phyloP scores from a whole-genome alignment of 768 basidiomycete genomes.

The Lentinus brumalis region DNA sequence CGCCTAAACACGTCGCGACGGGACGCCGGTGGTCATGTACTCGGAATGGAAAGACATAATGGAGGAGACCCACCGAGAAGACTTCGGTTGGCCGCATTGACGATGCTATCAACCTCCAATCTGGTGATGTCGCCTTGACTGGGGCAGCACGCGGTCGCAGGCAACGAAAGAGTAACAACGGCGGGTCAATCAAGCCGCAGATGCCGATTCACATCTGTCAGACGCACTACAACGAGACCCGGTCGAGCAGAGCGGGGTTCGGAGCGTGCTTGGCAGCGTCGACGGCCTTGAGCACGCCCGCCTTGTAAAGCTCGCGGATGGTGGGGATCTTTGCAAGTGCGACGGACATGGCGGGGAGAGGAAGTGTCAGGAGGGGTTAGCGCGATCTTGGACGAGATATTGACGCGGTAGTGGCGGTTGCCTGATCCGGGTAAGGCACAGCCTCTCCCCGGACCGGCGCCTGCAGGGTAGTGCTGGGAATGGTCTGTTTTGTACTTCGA shows the following conservation, averaged over 20 bases:
- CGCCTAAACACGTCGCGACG: constrained; percentile 46
- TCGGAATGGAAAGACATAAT: not conserved
- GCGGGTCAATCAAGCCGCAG: not conserved
- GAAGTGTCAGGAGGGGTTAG: no score
- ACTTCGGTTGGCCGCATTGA: constrained; percentile 79
- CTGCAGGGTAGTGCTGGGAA: constrained; percentile 9
- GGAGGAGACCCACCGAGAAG: constrained; percentile 54
- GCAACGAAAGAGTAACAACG: constrained; percentile 11
- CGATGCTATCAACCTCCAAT: constrained; percentile 70
- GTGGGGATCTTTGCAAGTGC: constrained; percentile 55
- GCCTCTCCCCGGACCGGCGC: constrained; percentile 1
- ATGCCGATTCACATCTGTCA: not conserved
- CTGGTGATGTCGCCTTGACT: constrained; percentile 83
- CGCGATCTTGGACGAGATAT: not conserved
- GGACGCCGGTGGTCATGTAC: constrained; percentile 4
- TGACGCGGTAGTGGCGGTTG: not conserved
- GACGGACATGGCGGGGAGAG: constrained; percentile 28
- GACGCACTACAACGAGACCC: constrained; percentile 70
- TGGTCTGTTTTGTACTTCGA: constrained; percentile 31
- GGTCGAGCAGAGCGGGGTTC: constrained; percentile 46
- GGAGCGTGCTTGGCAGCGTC: constrained; percentile 41
- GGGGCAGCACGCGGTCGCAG: not conserved
- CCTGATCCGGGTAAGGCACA: not conserved
- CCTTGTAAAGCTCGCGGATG: constrained; percentile 54
- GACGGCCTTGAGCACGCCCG: constrained; percentile 39